Base-by-base conservation (phyloP, 202 grass and related monocot genomes). In the Digitaria exilis region DNA sequence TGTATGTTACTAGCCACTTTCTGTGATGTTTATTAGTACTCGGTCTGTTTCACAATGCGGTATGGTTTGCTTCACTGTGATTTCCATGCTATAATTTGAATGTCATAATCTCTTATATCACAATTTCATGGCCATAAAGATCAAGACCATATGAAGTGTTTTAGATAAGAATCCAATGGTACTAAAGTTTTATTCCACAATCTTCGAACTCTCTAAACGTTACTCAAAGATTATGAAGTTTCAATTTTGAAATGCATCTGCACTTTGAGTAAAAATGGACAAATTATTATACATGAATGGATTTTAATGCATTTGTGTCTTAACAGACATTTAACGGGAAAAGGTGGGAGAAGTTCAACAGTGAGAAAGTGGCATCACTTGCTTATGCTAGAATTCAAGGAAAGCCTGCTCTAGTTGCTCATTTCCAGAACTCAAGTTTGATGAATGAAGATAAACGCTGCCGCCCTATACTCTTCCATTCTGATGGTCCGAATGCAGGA, bases 371-470 rank as follows among this genome's bases (percentile, higher is more conserved):
- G 71, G 95, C 95, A 57, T 91, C 92, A 76, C 90, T 97, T 79
- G 95, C 95, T 79, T 97, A 97, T 86, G 95, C 95, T 86, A 92
- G 95, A 89, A 97, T 97, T 49, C 95, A 97, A 76, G 95, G 95
- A 52, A 94, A 93, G 73, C 63, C 86, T 64, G 92, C 92, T 72
- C 86, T 97, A 60, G 74, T 97, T 78, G 79, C 88, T 82, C 95
- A 97, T 85, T 97, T 97, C 76, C 95, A 97, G 62, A 94, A 97
- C 76, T 97, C 95, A 18, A 94, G 90, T 81, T 88, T 97, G 81
- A 97, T 97, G 95, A 97, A 97, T 66, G 95, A 97, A 82, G 95
- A 97, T 86, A 94, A 97, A 84, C 95, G 95, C 2, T 97, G 95
- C 84, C 92, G 95, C 64, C 95, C 95, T 81, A 97, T 97, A 72